phyloP scores from a whole-genome alignment of 2,329 filamentous ascomycete genomes.

The Chaetomium sp. region DNA sequence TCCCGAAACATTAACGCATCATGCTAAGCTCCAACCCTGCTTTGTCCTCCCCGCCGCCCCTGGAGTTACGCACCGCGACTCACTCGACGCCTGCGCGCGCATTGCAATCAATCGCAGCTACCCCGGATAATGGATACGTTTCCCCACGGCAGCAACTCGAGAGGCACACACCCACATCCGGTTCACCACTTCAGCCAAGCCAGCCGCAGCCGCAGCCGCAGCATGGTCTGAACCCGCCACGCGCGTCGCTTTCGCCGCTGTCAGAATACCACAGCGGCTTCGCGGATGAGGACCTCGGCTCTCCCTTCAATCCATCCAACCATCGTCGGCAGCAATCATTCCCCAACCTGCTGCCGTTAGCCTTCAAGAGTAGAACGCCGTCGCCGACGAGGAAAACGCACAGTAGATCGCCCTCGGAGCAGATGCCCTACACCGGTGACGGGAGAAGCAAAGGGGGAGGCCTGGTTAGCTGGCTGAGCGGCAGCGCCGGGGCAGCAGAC shows the following conservation, averaged over 20 bases:
- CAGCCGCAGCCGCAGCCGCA: slow-evolving; percentile 21
- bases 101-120: slow-evolving; percentile 27
- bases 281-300: slow-evolving; percentile 35
- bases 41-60: slow-evolving; percentile 33
- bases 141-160: slow-evolving; percentile 31
- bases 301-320: slow-evolving; percentile 31
- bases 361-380: slow-evolving; percentile 38
- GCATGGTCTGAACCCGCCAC: slow-evolving; percentile 29
- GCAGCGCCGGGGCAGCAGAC: slow-evolving; percentile 34
- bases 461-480: slow-evolving; percentile 41
- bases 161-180: slow-evolving; percentile 27
- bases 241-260: slow-evolving; percentile 35
- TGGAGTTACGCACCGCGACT: slow-evolving; percentile 30
- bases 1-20: slow-evolving; percentile 44
- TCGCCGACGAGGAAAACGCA: slow-evolving; percentile 37
- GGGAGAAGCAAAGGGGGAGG: slow-evolving; percentile 39
- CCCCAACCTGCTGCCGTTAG: slow-evolving; percentile 41
- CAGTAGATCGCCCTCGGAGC: slow-evolving; percentile 34
- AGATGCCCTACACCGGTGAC: slow-evolving; percentile 50
- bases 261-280: slow-evolving; percentile 42
- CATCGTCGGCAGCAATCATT: slow-evolving; percentile 44
- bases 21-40: slow-evolving; percentile 43
- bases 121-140: slow-evolving; percentile 31
- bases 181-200: slow-evolving; percentile 23
- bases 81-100: slow-evolving; percentile 26